A percentile compares a stretch with the other conserved stretches of the same genome.
These are phyloP conservation scores for Arabidopsis thaliana DNA, from an alignment of 345 rosid species.

Conservation along the genomic window TAIR10.1 NC_003074.8:3399001-3399500, in stretches of 20 bases:
- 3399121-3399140: neutral
- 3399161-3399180: no score
- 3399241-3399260: conserved; percentile 56
- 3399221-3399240: neutral
- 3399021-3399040: neutral
- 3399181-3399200: no score
- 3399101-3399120: neutral
- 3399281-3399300: conserved; percentile 60
- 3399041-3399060: conserved; percentile 1
- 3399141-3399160: no score
- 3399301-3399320: conserved; percentile 56
- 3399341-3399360: conserved; percentile 94
- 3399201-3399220: conserved; percentile 12
- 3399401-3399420: conserved; percentile 3
- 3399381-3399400: conserved; percentile 14
- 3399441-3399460: neutral
- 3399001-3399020: neutral
- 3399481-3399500: conserved; percentile 90
- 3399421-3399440: neutral
- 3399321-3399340: conserved; percentile 86
- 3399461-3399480: conserved; percentile 58
- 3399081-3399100: neutral
- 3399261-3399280: conserved; percentile 94
- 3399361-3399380: conserved; percentile 78
- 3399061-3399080: neutral